Percentiles rank a stretch among this genome's conserved stretches.
phyloP scores from a whole-genome alignment of 352 stramenopile species.

The Phytopythium kandeliae region DNA sequence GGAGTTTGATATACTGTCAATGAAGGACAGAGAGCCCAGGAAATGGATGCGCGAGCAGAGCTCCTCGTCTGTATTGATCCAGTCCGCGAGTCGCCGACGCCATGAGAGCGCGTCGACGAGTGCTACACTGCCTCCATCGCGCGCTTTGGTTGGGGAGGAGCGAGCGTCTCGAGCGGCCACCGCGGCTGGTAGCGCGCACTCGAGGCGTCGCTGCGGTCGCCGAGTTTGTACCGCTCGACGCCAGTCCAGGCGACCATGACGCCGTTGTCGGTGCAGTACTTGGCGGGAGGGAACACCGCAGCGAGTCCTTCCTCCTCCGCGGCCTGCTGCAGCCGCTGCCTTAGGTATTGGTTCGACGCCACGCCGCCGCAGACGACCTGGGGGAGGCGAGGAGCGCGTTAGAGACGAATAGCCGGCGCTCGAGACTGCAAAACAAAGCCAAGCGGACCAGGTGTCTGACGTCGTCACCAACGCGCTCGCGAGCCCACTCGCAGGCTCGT shows the following conservation, averaged over 20 bases:
- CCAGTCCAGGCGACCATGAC: constrained; percentile 96
- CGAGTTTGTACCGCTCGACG: constrained; percentile 49
- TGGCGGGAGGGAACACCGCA: constrained; percentile 46
- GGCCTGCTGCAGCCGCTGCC: constrained; percentile 69
- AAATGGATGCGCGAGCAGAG: no score
- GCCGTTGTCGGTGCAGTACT: constrained; percentile 98
- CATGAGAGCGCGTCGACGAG: no score
- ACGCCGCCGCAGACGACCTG: constrained; percentile 96
- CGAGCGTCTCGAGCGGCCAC: constrained; percentile 66
- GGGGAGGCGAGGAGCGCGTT: no score
- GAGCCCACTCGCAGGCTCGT: constrained; percentile 83
- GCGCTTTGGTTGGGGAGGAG: constrained; percentile 24
- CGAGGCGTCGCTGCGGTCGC: constrained; percentile 49
- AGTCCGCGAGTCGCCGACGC: no score
- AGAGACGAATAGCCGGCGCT: no score
- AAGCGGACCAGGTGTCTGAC: constrained; percentile 74
- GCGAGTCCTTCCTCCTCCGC: constrained; percentile 41
- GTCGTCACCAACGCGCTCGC: constrained; percentile 34
- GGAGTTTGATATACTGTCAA: not conserved
- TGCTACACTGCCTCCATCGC: constrained; percentile 2
- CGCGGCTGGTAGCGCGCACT: constrained; percentile 60
- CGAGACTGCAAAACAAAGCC: not conserved
- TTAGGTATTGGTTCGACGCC: constrained; percentile 95
- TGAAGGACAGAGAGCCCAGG: no score
- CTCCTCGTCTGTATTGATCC: no score